Percentiles rank a stretch among this genome's conserved stretches.
phyloP scores from a whole-genome alignment of 83 land plant genomes.

The Picea mariana region DNA sequence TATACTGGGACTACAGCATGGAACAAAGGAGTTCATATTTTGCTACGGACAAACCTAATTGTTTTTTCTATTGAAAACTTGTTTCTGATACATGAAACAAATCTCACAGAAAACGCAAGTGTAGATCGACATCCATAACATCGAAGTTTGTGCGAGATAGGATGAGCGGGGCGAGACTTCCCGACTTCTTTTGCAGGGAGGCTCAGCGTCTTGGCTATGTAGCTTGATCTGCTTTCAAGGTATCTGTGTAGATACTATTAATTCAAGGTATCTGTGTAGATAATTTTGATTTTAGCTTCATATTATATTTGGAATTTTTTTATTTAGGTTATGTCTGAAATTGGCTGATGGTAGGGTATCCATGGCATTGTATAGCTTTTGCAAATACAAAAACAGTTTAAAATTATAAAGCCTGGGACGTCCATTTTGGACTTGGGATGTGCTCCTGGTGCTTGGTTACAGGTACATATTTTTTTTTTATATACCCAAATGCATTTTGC shows the following conservation, averaged over 20 bases:
- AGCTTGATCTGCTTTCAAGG: conserved; percentile 98
- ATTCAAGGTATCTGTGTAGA: too few relatives aligned
- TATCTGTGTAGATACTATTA: too few relatives aligned
- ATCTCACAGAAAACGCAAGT: too few relatives aligned
- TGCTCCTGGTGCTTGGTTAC: conserved; percentile 99
- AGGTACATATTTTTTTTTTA: conserved; percentile 41
- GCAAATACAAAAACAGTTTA: conserved; percentile 86
- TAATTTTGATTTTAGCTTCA: not conserved
- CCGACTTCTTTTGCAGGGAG: conserved; percentile 92
- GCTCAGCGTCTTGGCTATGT: conserved; percentile 90
- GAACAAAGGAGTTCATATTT: too few relatives aligned
- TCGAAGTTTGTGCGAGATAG: too few relatives aligned
- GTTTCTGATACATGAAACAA: too few relatives aligned
- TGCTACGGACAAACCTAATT: too few relatives aligned
- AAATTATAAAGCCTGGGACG: conserved; percentile 75
- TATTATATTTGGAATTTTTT: not conserved
- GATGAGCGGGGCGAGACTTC: conserved; percentile 72
- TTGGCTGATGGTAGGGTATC: not conserved
- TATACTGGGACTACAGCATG: too few relatives aligned
- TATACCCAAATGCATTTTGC: not conserved
- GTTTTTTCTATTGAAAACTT: too few relatives aligned
- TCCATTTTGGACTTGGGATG: conserved; percentile 93
- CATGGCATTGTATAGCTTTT: conserved; percentile 47
- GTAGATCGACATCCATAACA: too few relatives aligned
- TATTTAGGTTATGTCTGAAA: not conserved